Evolutionary conservation across 1,284 basidiomycete species (phyloP), one percentile per base, ranked within the genome.

Genomic region (Phlebopus sp.): DNA sequence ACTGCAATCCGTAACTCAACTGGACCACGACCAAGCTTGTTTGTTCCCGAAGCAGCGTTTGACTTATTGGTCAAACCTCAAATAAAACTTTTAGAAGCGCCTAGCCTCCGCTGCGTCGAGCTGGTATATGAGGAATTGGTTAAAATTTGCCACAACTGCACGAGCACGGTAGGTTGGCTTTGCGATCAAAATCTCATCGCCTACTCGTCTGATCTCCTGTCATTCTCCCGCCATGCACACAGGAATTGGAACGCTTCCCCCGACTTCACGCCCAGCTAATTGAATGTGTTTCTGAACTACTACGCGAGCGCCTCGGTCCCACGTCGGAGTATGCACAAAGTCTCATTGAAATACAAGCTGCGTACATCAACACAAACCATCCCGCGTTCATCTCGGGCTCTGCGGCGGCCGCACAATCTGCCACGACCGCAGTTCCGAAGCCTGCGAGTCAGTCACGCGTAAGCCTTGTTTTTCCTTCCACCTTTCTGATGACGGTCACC

Each of bases 131-230:
- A 99, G 69, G 97, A 99, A 69, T 75, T 99, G 46, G 97, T 99
- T 63, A 98, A 98, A 78, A 97, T 99, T 52, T 99, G 97, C 70
- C 97, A 99, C 69, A 98, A 96, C 66, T 97, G 95, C 72, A 97
- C 95, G 7, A 90, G 86, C 63, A 69, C 81, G 44, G 92, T 95
- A 60, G 63, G 53, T 30, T 19, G 81, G 72, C 30, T 44, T 27
- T 43, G 42, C 43, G 37, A 23, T 18, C 47, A 21, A 7, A 32
- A 37, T 18, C 17, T 45, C 13, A 44, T 35, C 21, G 39, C 31
- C 34, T 29, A 41, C 32, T n/a, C n/a, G n/a, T 30, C 27, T 42
- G 29, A 52, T 19, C 44, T 51, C 53, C 31, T 58, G 38, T 38
- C 43, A 25, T 21, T 29, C n/a, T n/a, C 46, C 15, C 30, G 4